Evolutionary conservation across 768 basidiomycete genomes (phyloP), one percentile per base, ranked within the genome.

Genomic region (Lactarius trivialis): DNA sequence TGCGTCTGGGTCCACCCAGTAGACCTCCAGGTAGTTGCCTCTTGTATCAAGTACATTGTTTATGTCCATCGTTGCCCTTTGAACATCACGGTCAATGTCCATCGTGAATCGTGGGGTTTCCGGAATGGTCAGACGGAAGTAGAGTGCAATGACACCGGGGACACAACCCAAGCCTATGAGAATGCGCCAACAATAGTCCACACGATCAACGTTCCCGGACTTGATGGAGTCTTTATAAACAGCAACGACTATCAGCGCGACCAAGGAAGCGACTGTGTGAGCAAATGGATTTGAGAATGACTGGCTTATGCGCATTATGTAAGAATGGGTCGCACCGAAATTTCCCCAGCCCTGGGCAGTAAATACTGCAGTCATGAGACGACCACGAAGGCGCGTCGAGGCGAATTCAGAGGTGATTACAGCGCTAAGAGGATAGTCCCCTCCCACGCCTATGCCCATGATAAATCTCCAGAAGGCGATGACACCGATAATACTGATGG

Each of bases 51-150:
- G 67, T 59, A 90, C 88, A 45, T 79, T 79, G 59, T 85, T 79
- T 65, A 93, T 88, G 68, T 94, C 92, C 24, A 78, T 74, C 1
- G 82, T 63, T 12, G 91, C 93, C 70, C 85, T 88, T 36, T 83
- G 77, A 39, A 94, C 76, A 71, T 93, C 90, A 51, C 88, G 79
- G 72, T 93, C 91, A 61, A 95, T 83, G 77, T 95, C 92, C 88
- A 93, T 93, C 60, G 91, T 96, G 73, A 81, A 85, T 52, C 92
- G 89, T 34, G 93, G 93, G 0, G 92, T 94, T 72, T 94, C 92
- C 6, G 93, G 91, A 69, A 94, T 93, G 26, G 92, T 93, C 33
- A 94, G 81, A 72, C 93, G 89, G 85, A 91, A 94, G 77, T 93
- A 93, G 55, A 94, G 84, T 14, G 90, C 92, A 60, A 93, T 72